Base-by-base conservation (phyloP, 1,284 basidiomycete species). In the Phenoliferia sp. region DNA sequence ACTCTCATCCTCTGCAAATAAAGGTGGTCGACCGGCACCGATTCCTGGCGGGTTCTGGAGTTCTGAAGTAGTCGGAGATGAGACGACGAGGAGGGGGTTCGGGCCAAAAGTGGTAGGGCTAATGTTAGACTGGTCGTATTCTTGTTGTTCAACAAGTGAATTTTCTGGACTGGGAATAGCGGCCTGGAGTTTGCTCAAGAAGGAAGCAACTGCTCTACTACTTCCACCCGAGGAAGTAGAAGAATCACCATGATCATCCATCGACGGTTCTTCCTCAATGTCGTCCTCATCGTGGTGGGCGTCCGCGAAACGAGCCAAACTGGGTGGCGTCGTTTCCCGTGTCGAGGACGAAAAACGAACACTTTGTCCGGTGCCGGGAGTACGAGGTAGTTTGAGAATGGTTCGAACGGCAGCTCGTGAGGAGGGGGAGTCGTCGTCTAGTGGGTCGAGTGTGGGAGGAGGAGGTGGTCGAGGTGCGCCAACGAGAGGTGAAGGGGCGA, bases 341-440 rank as follows among this genome's bases (percentile, higher is more conserved):
- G 54, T 26, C 17, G 22, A 28, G 22, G 22, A 26, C 22, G n/a
- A 59, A 35, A 70, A 73, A 22, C 71, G 54, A 1, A 73, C 71
- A 54, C 66, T 70, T 55, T 63, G 29, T 0, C 71, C 71, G 26
- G 71, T 73, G 0, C 71, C 71, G 1, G 71, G 71, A 34, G 71
- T 73, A 22, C 62, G 29, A 9, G 71, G 69, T 1, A n/a, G 2
- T 29, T 70, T 73, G 16, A 73, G 44, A 39, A 73, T 71, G 32
- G 64, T 34, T n/a, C 44, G 29, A 2, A 44, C 56, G n/a, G 9
- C 44, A 9, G 19, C 48, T 2, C 34, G 58, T 28, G 22, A 29
- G 3, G 34, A n/a, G 22, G 34, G 58, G 22, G 26, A 48, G 35
- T 32, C 32, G 44, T 35, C 22, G 26, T 19, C 6, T 29, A 28